phyloP scores from a whole-genome alignment of 148 eudicot genomes.

The Rhododendron vialii region DNA sequence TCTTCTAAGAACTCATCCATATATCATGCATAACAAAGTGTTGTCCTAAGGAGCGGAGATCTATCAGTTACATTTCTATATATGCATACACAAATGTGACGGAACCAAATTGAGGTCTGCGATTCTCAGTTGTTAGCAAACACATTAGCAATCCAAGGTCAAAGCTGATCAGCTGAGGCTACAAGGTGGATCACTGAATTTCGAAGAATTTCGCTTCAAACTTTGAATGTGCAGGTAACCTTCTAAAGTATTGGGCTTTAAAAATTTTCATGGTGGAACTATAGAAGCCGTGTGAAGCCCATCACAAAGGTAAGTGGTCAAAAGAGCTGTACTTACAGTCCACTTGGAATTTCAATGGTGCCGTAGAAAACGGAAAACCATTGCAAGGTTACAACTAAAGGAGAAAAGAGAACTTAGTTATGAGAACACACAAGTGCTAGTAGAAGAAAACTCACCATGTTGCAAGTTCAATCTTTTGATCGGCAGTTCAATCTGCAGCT shows the following conservation, averaged over 20 bases:
- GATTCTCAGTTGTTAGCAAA: too few relatives aligned
- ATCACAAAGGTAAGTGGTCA: not conserved
- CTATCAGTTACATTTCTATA: not conserved
- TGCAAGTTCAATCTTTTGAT: too few relatives aligned
- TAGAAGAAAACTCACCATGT: too few relatives aligned
- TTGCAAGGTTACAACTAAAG: constrained; percentile 61
- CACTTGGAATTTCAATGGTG: constrained; percentile 66
- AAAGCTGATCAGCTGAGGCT: not conserved
- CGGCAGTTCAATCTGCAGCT: too few relatives aligned
- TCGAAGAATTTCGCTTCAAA: not conserved
- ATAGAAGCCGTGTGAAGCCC: not conserved
- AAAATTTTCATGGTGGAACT: not conserved
- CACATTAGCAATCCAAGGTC: too few relatives aligned
- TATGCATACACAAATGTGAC: not conserved
- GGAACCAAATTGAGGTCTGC: too few relatives aligned
- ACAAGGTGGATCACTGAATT: not conserved
- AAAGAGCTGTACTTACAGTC: constrained; percentile 63
- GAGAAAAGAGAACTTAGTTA: too few relatives aligned
- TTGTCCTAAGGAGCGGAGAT: too few relatives aligned
- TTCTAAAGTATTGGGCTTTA: not conserved
- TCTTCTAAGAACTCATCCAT: too few relatives aligned
- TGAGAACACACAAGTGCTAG: too few relatives aligned
- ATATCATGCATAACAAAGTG: too few relatives aligned
- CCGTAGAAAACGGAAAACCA: constrained; percentile 71
- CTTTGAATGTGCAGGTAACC: not conserved